These are phyloP conservation scores for Novymonas esmeraldas DNA, from an alignment of 208 protist species.

Conservation along the genomic window DNA sequence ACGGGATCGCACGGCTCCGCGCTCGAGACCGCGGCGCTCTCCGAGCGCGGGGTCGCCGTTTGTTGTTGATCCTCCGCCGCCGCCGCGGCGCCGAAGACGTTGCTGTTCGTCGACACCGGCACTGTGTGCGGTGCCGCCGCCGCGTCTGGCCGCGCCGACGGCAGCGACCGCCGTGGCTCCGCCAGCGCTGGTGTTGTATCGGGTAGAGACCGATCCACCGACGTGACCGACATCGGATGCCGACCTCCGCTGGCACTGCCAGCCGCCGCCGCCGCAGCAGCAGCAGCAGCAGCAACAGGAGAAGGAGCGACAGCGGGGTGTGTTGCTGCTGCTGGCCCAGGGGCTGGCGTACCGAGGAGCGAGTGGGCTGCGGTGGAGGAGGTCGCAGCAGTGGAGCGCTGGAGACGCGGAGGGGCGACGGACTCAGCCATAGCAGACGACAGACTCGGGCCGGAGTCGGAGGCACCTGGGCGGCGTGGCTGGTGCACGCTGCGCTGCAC, in stretches of 20 bases:
- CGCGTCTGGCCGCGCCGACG: constrained; percentile 3
- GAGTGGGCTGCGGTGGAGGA: constrained; percentile 6
- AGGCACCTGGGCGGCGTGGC: constrained; percentile 14
- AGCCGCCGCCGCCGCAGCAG: not conserved
- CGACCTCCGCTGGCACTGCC: constrained; percentile 1
- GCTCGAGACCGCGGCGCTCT: not conserved
- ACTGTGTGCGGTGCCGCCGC: not conserved
- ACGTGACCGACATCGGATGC: not conserved
- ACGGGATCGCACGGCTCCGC: not conserved
- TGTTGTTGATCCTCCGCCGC: constrained; percentile 9
- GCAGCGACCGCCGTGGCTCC: constrained; percentile 28
- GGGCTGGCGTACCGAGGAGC: not conserved
- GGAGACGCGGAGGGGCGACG: constrained; percentile 39
- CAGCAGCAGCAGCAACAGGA: too few relatives aligned
- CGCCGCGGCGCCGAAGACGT: not conserved
- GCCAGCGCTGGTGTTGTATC: constrained; percentile 10
- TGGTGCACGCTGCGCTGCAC: constrained; percentile 17
- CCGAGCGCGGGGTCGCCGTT: not conserved
- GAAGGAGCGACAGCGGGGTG: not conserved
- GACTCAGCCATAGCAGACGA: not conserved
- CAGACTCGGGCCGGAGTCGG: constrained; percentile 10
- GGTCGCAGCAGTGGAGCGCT: constrained; percentile 33
- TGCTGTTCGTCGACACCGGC: not conserved
- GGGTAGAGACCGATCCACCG: not conserved
- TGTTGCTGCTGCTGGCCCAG: constrained; percentile 4